Percentiles rank a stretch among this genome's conserved stretches.
These are phyloP conservation scores for Pezicula carpinea DNA, from an alignment of 2,329 filamentous ascomycete species.

Conservation along the genomic window DNA sequence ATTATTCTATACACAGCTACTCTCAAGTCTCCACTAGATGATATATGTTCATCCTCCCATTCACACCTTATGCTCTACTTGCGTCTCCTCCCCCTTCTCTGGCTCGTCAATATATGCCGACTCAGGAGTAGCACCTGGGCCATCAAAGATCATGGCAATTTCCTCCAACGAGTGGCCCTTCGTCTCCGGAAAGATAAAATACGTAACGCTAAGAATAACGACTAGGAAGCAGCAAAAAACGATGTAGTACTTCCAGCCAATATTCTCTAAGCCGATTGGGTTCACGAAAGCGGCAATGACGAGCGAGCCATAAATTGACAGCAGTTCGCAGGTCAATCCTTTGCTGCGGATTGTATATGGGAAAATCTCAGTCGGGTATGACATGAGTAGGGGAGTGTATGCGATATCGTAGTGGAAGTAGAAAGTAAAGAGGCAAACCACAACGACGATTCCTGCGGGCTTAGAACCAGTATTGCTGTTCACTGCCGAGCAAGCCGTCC, in stretches of 20 bases:
- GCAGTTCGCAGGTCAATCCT: constrained; percentile 13
- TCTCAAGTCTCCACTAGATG: too few relatives aligned
- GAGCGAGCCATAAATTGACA: constrained; percentile 7
- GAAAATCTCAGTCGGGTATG: constrained; percentile 54
- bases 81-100: constrained; percentile 2
- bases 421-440: constrained; percentile 56
- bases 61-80: neutral
- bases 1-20: too few relatives aligned
- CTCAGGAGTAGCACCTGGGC: constrained; percentile 24
- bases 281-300: constrained; percentile 32
- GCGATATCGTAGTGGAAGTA: constrained; percentile 56
- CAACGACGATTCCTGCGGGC: constrained; percentile 43
- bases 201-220: constrained; percentile 8
- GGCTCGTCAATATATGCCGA: constrained; percentile 28
- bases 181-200: constrained; percentile 31
- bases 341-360: constrained; percentile 48
- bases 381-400: constrained; percentile 52
- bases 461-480: constrained; percentile 42
- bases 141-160: constrained; percentile 27
- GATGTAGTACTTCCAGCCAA: constrained; percentile 36
- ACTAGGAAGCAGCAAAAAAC: constrained; percentile 30
- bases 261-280: constrained; percentile 32
- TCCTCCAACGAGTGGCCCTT: constrained; percentile 35
- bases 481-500: constrained; percentile 37
- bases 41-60: too few relatives aligned